Conservation (phyloP, 2,329 filamentous ascomycete genomes). For the Lachnellula suecica region DNA sequence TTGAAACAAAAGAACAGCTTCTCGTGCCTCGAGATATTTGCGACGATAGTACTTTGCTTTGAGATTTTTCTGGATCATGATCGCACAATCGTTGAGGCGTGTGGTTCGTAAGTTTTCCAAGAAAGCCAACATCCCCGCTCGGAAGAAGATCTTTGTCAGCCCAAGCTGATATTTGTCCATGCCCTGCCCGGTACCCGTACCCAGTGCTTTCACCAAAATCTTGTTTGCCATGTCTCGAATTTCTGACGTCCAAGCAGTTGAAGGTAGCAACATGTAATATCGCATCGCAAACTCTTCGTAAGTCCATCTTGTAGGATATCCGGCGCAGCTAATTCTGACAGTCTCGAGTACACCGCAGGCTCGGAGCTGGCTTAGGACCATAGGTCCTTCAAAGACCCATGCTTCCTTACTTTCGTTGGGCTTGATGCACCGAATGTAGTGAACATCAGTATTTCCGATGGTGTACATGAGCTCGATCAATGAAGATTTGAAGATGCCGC, state of each 20-base stretch:
- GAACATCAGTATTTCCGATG: conserved; percentile 96
- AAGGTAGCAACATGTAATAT: conserved; percentile 97
- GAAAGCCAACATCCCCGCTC: conserved; percentile 97
- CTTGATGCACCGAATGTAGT: conserved; percentile 99
- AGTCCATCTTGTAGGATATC: conserved; percentile 97
- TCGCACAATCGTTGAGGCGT: conserved; percentile 87
- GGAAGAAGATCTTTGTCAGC: conserved; percentile 98
- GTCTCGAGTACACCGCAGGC: conserved; percentile 99
- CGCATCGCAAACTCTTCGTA: conserved; percentile 97
- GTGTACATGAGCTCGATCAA: conserved; percentile 97
- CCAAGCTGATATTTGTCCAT: conserved; percentile 96
- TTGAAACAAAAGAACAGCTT: conserved; percentile 79
- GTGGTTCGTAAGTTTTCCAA: conserved; percentile 90
- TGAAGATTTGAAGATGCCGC: conserved; percentile 98
- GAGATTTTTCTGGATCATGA: conserved; percentile 98
- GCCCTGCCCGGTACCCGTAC: conserved; percentile 69
- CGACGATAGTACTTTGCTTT: conserved; percentile 93
- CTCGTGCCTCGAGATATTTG: conserved; percentile 83
- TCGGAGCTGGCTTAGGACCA: conserved; percentile 95
- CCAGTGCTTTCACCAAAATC: conserved; percentile 86
- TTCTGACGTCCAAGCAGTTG: conserved; percentile 86
- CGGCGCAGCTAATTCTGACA: conserved; percentile 93
- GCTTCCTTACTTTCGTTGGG: conserved; percentile 95
- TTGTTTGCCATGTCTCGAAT: conserved; percentile 92
- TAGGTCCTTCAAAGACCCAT: conserved; percentile 98